Base-by-base conservation (phyloP, 225 moss, liverwort and hornwort genomes). In the Bryoerythrophyllum caledonicum region DNA sequence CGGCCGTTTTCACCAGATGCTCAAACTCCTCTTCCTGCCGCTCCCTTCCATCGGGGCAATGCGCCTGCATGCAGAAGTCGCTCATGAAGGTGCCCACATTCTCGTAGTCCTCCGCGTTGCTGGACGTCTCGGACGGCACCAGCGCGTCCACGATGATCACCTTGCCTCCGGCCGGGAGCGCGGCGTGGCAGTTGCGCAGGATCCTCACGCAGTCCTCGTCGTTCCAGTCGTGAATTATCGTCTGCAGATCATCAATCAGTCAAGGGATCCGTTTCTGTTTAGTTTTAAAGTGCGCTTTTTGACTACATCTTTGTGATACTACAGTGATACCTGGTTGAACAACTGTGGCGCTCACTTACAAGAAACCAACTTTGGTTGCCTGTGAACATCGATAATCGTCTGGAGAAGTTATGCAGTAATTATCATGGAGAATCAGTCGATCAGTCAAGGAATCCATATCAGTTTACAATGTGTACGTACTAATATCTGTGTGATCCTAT, bases 11-110 rank as follows among this genome's bases (percentile, higher is more conserved):
- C 35, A 62, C 61, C 20, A 62, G 35, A 9, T 62, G 61, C 35
- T 28, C 34, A 3, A 62, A 35, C 9, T 62, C 61, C 20, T 62
- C 34, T 20, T 35, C 61, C 35, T 62, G n/a, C 10, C 35, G 32
- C 61, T 62, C 61, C 61, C 61, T 34, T 17, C 61, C 35, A 4
- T 62, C 10, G 20, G 61, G 35, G n/a, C 61, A 35, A 11, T 62
- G 61, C 35, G n/a, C 61, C 35, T 62, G 61, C 61, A 61, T 61
- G 20, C 61, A 61, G 30, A 61, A 61, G 35, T 61, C 61, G 61
- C 61, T 61, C 61, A 62, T 62, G 35, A 62, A 35, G 35, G 5
- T 62, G 20, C 35, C 35, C n/a, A 62, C 61, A 10, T 4, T 35
- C 61, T 62, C 61, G 35, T 34, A 62, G n/a, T 62, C 61, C 34